Evolutionary conservation across 257 asterid genomes (phyloP), one percentile per base, ranked within the genome.

Genomic region (Cinchona pubescens): DNA sequence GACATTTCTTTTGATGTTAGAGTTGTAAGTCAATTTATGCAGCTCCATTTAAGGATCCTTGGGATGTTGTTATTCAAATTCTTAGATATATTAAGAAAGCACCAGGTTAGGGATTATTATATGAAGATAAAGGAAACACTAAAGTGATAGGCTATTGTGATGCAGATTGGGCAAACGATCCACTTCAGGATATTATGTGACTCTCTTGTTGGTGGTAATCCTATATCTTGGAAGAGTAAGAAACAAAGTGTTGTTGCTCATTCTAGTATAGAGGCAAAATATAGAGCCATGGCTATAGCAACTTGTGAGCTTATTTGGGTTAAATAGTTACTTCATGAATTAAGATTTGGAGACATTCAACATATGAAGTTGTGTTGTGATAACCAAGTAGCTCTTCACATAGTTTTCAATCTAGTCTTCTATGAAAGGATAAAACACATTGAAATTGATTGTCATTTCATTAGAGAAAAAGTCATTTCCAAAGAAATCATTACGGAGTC

Each of bases 1-100:
- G 78, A 71, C 46, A 75, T 80, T 19, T 67, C 75, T 5, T 71
- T 62, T 43, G 4, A 25, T 11, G 38, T 76, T 0, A 55, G 30
- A 42, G 75, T 71, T 16, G 3, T 62, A 5, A 71, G 73, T 40
- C 68, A 72, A 21, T 66, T 29, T 48, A 70, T 76, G 64, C 21
- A 58, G 1, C 79, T 11, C 46, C 78, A 12, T 35, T 5, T n/a
- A 63, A 21, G 7, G 40, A n/a, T 43, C 64, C 73, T n/a, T 69
- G 61, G 73, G 19, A 68, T 34, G 71, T 46, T 1, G 46, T 72
- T 7, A 35, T 48, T 21, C 51, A 30, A 5, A 74, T 63, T 13
- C 19, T 76, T 34, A 75, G 73, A 15, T 72, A 67, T 32, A 34
- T 49, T n/a, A 62, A 61, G n/a, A 66, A 35, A 0, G 10, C 37